A percentile compares a stretch with the other conserved stretches of the same genome.
Conservation (phyloP, 1,139 yeast genomes). For the Debaryomyces udenii region DNA sequence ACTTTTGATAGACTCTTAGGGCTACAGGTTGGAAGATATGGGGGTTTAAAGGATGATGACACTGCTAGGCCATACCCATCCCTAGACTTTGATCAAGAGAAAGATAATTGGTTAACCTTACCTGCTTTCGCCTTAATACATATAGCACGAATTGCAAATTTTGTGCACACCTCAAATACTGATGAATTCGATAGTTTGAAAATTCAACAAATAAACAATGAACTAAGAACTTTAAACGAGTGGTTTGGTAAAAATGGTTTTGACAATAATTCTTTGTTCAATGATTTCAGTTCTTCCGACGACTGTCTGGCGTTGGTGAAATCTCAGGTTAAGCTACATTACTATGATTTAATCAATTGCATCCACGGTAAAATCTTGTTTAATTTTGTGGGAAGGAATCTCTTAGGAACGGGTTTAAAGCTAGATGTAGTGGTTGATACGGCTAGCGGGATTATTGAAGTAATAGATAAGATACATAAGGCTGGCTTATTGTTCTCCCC, state of each 20-base stretch:
- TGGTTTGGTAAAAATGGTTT: slow-evolving; percentile 47
- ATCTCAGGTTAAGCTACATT: slow-evolving; percentile 45
- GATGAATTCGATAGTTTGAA: slow-evolving; percentile 34
- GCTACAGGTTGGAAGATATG: slow-evolving; percentile 56
- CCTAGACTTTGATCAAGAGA: slow-evolving; percentile 32
- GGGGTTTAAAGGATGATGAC: slow-evolving; percentile 45
- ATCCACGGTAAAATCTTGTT: slow-evolving; percentile 42
- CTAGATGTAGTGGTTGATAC: slow-evolving; percentile 38
- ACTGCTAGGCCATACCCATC: slow-evolving; percentile 37
- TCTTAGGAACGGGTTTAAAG: slow-evolving; percentile 36
- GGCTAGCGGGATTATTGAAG: slow-evolving; percentile 38
- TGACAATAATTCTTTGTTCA: slow-evolving; percentile 32
- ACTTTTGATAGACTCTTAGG: slow-evolving; percentile 59
- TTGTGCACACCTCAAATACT: slow-evolving; percentile 31
- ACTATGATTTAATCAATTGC: slow-evolving; percentile 41
- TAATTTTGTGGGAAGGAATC: slow-evolving; percentile 37
- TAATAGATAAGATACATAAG: slow-evolving; percentile 37
- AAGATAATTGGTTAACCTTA: slow-evolving; percentile 58
- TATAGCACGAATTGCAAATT: slow-evolving; percentile 42
- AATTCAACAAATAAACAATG: slow-evolving; percentile 39
- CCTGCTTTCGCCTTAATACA: slow-evolving; percentile 54
- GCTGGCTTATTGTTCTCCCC: slow-evolving; percentile 46
- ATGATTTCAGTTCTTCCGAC: slow-evolving; percentile 13
- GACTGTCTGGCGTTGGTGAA: slow-evolving; percentile 29
- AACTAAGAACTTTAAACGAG: slow-evolving; percentile 28